Evolutionary conservation across 148 eudicot genomes (phyloP).

Genomic region (Dysphania ambrosioides): DNA sequence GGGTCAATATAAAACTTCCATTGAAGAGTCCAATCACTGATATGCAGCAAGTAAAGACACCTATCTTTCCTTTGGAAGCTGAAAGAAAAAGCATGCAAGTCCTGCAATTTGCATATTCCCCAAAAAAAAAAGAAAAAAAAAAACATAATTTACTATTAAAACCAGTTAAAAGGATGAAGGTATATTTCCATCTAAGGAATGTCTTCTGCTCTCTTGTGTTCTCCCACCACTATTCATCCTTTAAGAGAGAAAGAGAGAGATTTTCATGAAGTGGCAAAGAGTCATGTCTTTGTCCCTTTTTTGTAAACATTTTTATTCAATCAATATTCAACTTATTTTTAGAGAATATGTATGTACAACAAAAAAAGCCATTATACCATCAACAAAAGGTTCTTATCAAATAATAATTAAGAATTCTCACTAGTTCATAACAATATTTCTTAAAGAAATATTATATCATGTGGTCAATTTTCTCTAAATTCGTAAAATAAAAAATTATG

Average conservation of each 20-base stretch:
- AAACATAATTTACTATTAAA: conserved; percentile 20
- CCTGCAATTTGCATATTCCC: conserved; percentile 22
- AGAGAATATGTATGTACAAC: no score
- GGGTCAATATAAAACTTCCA: background rate
- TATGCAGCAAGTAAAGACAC: background rate
- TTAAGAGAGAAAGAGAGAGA: background rate
- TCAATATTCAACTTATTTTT: no score
- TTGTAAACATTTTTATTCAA: no score
- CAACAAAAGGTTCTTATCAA: no score
- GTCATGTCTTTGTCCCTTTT: no score
- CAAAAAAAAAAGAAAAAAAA: conserved; percentile 22
- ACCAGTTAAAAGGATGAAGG: conserved; percentile 26
- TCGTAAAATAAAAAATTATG: no score
- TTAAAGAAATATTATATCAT: no score
- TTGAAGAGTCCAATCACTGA: conserved; percentile 28
- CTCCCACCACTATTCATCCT: background rate
- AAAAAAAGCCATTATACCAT: no score
- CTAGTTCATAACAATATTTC: no score
- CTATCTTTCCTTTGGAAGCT: background rate
- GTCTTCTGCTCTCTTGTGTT: conserved; percentile 17
- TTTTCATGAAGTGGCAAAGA: no score
- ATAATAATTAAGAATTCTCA: no score
- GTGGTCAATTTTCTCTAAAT: no score
- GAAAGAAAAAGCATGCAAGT: background rate
- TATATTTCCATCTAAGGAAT: conserved; percentile 35